Evolutionary conservation across 2,329 filamentous ascomycete species (phyloP), one percentile per base, ranked within the genome.

Genomic region (Diaporthe batatas): DNA sequence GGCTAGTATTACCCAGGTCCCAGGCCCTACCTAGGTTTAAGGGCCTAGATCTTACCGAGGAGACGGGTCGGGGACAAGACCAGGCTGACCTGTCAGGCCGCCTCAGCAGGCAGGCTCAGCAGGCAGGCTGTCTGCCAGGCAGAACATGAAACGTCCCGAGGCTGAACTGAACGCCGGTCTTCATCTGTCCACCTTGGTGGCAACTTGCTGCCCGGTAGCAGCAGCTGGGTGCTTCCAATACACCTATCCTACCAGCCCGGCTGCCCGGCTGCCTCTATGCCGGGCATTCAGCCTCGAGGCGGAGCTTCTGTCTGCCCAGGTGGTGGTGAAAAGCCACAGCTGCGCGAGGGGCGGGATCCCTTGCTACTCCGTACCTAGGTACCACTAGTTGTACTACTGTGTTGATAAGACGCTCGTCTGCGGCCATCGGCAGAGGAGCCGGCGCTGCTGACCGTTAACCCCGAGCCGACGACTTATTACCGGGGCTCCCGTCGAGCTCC

Each of bases 401-500:
- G 32, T 34, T 23, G 47, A 53, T 67, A 53, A 53, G 47, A 39
- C 62, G 47, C 47, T 53, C 42, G 54, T 62, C 42, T 49, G 68
- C 68, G 53, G 68, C 29, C 47, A 72, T 68, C 70, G 70, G 70
- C 70, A 49, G 53, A 68, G 18, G 36, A 57, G 16, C 69, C 44
- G 69, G 36, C 29, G n/a, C 34, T 42, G 53, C 47, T 47, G 34
- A 21, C 11, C 34, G 51, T 53, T 57, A 49, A 65, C 53, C 59
- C 53, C 68, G 53, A 70, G 44, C 53, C 70, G 62, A 18, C 58
- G 42, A 32, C 25, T 72, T 59, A 34, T 72, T 59, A 34, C 62
- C 70, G 70, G 59, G 68, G 25, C 42, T 49, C 58, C 53, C 47
- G 47, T 25, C 44, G 62, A 10, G 14, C 32, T 32, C 44, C 62